Conservation (phyloP, 768 basidiomycete species). For the Termitomyces heimii region DNA sequence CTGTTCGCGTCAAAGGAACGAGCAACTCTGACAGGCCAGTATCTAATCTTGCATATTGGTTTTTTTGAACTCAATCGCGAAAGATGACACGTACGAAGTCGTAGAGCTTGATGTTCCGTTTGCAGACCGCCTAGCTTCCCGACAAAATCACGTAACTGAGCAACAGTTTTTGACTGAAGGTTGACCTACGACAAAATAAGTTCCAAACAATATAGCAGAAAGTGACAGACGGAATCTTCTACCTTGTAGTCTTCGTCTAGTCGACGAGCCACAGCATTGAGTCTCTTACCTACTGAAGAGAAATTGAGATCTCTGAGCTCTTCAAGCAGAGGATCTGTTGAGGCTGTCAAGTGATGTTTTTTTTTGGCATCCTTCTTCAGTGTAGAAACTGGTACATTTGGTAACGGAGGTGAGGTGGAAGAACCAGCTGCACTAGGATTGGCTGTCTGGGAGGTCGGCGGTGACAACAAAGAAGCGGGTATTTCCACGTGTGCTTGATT, state of each 20-base stretch:
- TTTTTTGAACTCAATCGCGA: neutral
- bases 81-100: constrained; percentile 61
- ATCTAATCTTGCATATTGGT: constrained; percentile 40
- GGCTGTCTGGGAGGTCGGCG: constrained; percentile 41
- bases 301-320: constrained; percentile 93
- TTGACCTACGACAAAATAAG: constrained; percentile 46
- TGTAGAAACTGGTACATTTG: constrained; percentile 38
- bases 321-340: constrained; percentile 72
- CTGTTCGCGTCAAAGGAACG: constrained; percentile 76
- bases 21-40: constrained; percentile 92
- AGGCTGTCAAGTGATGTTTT: constrained; percentile 78
- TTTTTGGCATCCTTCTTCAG: constrained; percentile 79
- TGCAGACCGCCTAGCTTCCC: constrained; percentile 91
- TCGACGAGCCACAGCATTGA: constrained; percentile 77
- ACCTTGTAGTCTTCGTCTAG: constrained; percentile 94
- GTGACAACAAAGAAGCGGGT: constrained; percentile 63
- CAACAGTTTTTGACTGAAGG: constrained; percentile 84
- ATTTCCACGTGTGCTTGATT: constrained; percentile 69
- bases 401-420: constrained; percentile 27
- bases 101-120: constrained; percentile 82
- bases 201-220: neutral
- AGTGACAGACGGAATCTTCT: neutral
- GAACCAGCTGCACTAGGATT: constrained; percentile 35
- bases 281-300: constrained; percentile 73
- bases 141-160: constrained; percentile 91